Evolutionary conservation across 169 alveolate species (phyloP).

Genomic region (Plasmodium relictum): DNA sequence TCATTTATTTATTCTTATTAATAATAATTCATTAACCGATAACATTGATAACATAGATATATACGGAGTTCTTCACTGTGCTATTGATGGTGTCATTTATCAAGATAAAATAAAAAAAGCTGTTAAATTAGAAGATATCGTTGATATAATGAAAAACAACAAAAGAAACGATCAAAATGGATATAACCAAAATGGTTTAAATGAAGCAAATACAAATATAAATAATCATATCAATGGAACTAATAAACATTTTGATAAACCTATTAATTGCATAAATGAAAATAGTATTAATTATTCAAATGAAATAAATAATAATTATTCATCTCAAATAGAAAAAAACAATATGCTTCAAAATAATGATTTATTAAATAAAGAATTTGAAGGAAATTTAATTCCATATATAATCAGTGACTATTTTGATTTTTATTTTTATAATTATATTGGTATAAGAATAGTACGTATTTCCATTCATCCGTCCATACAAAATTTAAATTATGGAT

Average conservation of each 20-base stretch:
- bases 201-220: background rate
- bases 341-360: slow-evolving; percentile 93
- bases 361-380: slow-evolving; percentile 98
- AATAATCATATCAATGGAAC: background rate
- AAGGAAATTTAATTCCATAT: slow-evolving; percentile 96
- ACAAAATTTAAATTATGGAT: slow-evolving; percentile 98
- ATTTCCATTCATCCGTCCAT: slow-evolving; percentile 99
- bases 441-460: slow-evolving; percentile 96
- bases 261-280: background rate
- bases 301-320: slow-evolving; percentile 83
- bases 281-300: slow-evolving; percentile 49
- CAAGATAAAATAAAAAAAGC: background rate
- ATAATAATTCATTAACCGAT: slow-evolving; percentile 37
- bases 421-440: slow-evolving; percentile 81
- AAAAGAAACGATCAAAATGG: background rate
- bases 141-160: background rate
- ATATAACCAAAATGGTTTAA: background rate
- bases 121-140: slow-evolving; percentile 23
- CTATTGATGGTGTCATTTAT: slow-evolving; percentile 86
- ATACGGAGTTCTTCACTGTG: slow-evolving; percentile 83
- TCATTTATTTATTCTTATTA: slow-evolving; percentile 94
- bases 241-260: background rate
- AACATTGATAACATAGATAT: slow-evolving; percentile 73
- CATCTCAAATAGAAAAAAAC: slow-evolving; percentile 59
- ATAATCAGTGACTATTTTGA: slow-evolving; percentile 93